phyloP scores from a whole-genome alignment of 2,329 filamentous ascomycete genomes.

The Penicillium expansum region DNA sequence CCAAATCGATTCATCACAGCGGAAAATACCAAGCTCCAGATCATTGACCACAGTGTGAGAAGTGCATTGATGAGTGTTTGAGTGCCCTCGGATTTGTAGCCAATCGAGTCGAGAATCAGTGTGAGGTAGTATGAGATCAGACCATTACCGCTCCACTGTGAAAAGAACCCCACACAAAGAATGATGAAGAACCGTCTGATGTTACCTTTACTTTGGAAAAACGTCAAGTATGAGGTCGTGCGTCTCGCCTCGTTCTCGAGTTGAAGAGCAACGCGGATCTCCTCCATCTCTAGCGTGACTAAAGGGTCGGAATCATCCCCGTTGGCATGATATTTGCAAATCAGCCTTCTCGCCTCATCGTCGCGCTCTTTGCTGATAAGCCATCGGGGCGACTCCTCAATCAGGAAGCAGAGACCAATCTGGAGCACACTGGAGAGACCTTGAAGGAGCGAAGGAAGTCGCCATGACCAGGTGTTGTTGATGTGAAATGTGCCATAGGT shows the following conservation, averaged over 20 bases:
- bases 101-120: slow-evolving; percentile 53
- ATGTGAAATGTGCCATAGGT: slow-evolving; percentile 32
- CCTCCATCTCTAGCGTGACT: slow-evolving; percentile 43
- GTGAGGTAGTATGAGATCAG: slow-evolving; percentile 55
- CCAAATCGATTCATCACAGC: slow-evolving; percentile 50
- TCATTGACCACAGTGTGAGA: slow-evolving; percentile 55
- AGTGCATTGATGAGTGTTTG: slow-evolving; percentile 55
- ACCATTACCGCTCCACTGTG: slow-evolving; percentile 31
- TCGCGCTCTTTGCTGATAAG: slow-evolving; percentile 33
- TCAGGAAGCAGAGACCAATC: background rate
- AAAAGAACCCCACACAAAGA: slow-evolving; percentile 7
- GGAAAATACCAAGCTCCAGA: slow-evolving; percentile 56
- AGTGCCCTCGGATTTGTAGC: slow-evolving; percentile 47
- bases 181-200: background rate
- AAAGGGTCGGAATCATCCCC: slow-evolving; percentile 56
- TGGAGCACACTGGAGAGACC: background rate
- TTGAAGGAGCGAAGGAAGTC: slow-evolving; percentile 34
- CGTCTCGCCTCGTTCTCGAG: slow-evolving; percentile 20
- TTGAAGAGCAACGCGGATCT: slow-evolving; percentile 33
- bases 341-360: slow-evolving; percentile 59
- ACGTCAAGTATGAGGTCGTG: slow-evolving; percentile 4
- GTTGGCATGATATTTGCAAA: slow-evolving; percentile 63
- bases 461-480: slow-evolving; percentile 40
- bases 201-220: slow-evolving; percentile 2
- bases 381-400: slow-evolving; percentile 4